phyloP scores from a whole-genome alignment of 495 filamentous ascomycete species.

The Clavariopsis aquatica region DNA sequence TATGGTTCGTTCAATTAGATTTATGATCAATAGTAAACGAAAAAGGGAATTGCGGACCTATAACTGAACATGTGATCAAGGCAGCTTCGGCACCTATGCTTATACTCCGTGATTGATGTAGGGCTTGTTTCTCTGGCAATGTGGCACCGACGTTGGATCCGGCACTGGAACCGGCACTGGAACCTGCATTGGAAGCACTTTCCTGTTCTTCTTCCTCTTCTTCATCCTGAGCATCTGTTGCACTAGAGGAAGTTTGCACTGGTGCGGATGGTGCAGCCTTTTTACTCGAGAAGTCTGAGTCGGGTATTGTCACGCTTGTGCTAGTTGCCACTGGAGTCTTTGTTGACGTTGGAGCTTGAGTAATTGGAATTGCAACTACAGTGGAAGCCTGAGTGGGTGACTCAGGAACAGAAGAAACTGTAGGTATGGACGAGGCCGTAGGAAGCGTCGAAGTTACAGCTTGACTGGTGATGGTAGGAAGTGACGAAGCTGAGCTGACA shows the following conservation, averaged over 20 bases:
- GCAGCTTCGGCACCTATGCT: constrained; percentile 31
- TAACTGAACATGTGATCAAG: constrained; percentile 25
- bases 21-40: background rate
- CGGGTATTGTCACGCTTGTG: background rate
- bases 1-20: background rate
- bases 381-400: background rate
- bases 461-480: constrained; percentile 1
- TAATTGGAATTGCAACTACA: background rate
- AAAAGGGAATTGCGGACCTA: constrained; percentile 11
- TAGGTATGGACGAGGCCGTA: background rate
- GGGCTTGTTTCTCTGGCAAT: background rate
- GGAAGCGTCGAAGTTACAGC: background rate
- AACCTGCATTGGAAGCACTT: background rate
- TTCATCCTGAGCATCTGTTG: background rate
- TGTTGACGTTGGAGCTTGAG: constrained; percentile 2
- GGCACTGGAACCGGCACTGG: background rate
- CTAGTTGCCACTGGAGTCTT: background rate
- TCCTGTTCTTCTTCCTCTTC: background rate
- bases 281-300: background rate
- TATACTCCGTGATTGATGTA: background rate
- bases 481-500: background rate
- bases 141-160: background rate
- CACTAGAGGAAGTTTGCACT: background rate
- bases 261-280: background rate
- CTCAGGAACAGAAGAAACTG: background rate